phyloP scores from a whole-genome alignment of 768 basidiomycete species.

The Suillus hirtellus region DNA sequence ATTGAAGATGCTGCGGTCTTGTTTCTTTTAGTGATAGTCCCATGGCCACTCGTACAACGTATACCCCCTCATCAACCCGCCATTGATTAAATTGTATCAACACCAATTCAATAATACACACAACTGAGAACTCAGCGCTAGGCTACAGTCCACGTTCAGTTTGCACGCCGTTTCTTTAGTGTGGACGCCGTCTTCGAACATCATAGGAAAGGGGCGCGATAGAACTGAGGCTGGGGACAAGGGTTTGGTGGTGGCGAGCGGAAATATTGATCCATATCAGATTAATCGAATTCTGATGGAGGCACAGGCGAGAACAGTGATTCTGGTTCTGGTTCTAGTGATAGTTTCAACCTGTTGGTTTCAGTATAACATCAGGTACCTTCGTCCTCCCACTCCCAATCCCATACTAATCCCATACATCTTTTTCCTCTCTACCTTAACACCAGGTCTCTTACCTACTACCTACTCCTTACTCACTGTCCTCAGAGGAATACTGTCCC shows the following conservation, averaged over 20 bases:
- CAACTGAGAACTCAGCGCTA: too few species aligned
- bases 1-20: not conserved
- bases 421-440: constrained; percentile 78
- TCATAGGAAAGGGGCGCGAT: constrained; percentile 13
- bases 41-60: not conserved
- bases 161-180: not conserved
- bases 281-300: constrained; percentile 63
- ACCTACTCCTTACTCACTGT: constrained; percentile 33
- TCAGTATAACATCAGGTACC: not conserved
- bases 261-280: constrained; percentile 79
- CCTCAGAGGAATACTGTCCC: constrained; percentile 80
- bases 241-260: constrained; percentile 24
- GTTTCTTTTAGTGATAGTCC: not conserved
- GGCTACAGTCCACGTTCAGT: too few species aligned
- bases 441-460: constrained; percentile 49
- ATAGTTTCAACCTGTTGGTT: not conserved
- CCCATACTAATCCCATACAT: constrained; percentile 52
- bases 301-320: constrained; percentile 35
- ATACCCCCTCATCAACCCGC: not conserved
- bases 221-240: not conserved
- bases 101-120: not conserved
- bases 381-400: constrained; percentile 23
- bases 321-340: not conserved
- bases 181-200: constrained; percentile 24
- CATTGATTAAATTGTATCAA: not conserved